Conservation (phyloP, 129 eudicot species). For the Escallonia rubra region DNA sequence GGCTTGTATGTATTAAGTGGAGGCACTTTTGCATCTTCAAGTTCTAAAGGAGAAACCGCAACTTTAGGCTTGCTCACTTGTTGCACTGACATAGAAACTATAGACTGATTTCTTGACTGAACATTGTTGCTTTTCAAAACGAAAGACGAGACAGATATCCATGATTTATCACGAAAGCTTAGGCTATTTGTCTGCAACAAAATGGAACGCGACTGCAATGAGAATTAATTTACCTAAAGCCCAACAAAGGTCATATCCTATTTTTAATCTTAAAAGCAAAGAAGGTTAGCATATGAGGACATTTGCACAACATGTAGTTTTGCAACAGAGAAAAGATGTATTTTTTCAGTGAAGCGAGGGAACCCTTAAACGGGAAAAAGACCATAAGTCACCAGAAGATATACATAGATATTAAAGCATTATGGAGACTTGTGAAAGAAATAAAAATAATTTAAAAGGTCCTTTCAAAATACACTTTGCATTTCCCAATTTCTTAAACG, state of each 20-base stretch:
- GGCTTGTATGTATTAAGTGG: conserved; percentile 79
- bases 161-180: conserved; percentile 46
- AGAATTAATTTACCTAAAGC: background rate
- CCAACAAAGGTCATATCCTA: background rate
- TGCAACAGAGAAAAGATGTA: too few relatives aligned
- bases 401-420: too few relatives aligned
- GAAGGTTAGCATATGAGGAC: too few relatives aligned
- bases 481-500: too few relatives aligned
- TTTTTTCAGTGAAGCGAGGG: too few relatives aligned
- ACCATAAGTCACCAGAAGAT: too few relatives aligned
- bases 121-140: conserved; percentile 38
- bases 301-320: too few relatives aligned
- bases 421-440: too few relatives aligned
- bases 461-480: too few relatives aligned
- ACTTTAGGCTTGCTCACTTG: conserved; percentile 62
- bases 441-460: too few relatives aligned
- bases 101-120: conserved; percentile 33
- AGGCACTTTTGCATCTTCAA: conserved; percentile 85
- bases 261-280: too few relatives aligned
- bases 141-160: conserved; percentile 28
- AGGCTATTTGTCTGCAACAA: conserved; percentile 47
- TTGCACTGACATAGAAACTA: conserved; percentile 75
- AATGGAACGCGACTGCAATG: conserved; percentile 7
- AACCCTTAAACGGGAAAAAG: too few relatives aligned
- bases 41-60: conserved; percentile 62